phyloP scores from a whole-genome alignment of 2,329 filamentous ascomycete genomes.

The Purpureocillium lavendulum region DNA sequence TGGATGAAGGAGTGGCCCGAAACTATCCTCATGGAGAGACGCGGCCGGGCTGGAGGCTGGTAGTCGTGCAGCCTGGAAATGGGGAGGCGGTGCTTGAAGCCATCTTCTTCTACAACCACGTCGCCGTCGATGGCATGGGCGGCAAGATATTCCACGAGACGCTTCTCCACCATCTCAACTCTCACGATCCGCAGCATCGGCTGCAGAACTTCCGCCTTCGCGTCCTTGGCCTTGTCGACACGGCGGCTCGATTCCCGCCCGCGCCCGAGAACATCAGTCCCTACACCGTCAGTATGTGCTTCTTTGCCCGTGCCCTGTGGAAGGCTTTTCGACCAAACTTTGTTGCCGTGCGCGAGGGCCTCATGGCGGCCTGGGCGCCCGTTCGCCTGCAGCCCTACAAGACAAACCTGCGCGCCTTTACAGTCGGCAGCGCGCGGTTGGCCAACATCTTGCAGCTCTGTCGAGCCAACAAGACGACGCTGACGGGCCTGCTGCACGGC shows the following conservation, averaged over 20 bases:
- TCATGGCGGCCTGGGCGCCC: background rate
- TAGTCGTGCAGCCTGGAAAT: background rate
- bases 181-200: slow-evolving; percentile 3
- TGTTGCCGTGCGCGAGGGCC: background rate
- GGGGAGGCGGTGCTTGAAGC: slow-evolving; percentile 11
- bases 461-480: slow-evolving; percentile 16
- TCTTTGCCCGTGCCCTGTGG: background rate
- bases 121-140: slow-evolving; percentile 18
- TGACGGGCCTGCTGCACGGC: slow-evolving; percentile 19
- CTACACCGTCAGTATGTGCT: background rate
- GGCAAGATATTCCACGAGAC: slow-evolving; percentile 22
- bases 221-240: background rate
- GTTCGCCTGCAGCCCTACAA: background rate
- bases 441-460: slow-evolving; percentile 13
- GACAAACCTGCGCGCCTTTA: background rate
- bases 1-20: background rate
- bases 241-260: background rate
- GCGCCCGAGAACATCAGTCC: background rate
- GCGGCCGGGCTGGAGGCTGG: slow-evolving; percentile 16
- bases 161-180: slow-evolving; percentile 17
- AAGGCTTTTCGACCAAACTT: background rate
- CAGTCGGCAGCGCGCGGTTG: background rate
- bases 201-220: background rate
- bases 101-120: slow-evolving; percentile 18
- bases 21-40: slow-evolving; percentile 8